phyloP scores from a whole-genome alignment of 805 yeast genomes.

The Kluyveromyces nonfermentans region DNA sequence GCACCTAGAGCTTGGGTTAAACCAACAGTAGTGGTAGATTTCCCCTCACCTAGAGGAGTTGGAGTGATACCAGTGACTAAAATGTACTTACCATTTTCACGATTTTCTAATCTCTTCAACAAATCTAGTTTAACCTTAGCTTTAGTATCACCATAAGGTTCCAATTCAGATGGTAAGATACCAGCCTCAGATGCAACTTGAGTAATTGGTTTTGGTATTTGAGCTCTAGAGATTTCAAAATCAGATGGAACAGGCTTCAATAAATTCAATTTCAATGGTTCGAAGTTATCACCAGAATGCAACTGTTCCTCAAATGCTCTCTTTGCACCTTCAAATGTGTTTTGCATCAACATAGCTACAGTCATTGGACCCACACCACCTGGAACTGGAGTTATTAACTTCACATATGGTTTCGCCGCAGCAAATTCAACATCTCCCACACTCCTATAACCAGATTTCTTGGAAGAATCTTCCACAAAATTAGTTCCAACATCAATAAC shows the following conservation, averaged over 20 bases:
- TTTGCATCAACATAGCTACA: conserved; percentile 69
- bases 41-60: conserved; percentile 81
- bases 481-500: conserved; percentile 82
- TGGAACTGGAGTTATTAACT: conserved; percentile 74
- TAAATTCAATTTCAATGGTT: conserved; percentile 49
- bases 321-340: conserved; percentile 62
- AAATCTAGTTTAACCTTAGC: conserved; percentile 64
- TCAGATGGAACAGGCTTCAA: conserved; percentile 71
- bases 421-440: conserved; percentile 74
- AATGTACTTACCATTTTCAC: conserved; percentile 59
- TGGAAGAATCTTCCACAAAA: conserved; percentile 54
- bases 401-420: conserved; percentile 32
- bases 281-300: conserved; percentile 21
- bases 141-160: conserved; percentile 66
- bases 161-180: conserved; percentile 56
- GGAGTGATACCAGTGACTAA: conserved; percentile 81
- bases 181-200: conserved; percentile 65
- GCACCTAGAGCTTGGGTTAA: conserved; percentile 75
- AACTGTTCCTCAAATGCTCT: conserved; percentile 24
- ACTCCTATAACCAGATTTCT: conserved; percentile 59
- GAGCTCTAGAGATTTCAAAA: conserved; percentile 68
- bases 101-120: conserved; percentile 50
- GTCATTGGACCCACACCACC: conserved; percentile 95
- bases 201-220: conserved; percentile 59
- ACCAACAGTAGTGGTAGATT: conserved; percentile 77